Evolutionary conservation across 495 filamentous ascomycete species (phyloP), one percentile per base, ranked within the genome.

Genomic region (Bombardia bombarda): DNA sequence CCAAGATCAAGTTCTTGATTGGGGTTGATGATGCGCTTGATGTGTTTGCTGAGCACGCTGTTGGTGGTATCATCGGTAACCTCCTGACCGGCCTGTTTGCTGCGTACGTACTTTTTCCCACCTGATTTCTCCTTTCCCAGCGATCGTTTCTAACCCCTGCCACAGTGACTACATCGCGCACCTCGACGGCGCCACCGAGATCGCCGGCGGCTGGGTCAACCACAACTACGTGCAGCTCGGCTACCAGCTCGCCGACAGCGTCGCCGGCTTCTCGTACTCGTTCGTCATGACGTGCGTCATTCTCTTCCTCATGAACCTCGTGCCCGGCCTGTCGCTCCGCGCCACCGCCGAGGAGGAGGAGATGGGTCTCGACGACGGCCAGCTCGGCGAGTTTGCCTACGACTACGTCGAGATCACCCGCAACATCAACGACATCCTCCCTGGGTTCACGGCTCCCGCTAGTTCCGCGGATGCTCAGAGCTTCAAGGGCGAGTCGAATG

Each of bases 381-480:
- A 98, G 70, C 90, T 97, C 58, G 92, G 92, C 59, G 92, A 98
- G 69, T 98, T 96, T 65, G 92, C 92, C 30, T 98, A 98, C 61
- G 92, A 98, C 65, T 98, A 95, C 52, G 92, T 98, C 50, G 92
- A 98, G 69, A 72, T 96, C 45, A 84, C 78, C 20, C 80, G 92
- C 46, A 86, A 95, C 50, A 78, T 95, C 17, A 47, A 46, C 33
- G 50, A 53, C 10, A 35, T 51, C 23, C 13, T 52, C n/a, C 33
- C 39, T 18, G 46, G 36, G 2, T 6, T 37, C 19, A 44, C 43
- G 25, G 31, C 49, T 8, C 43, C 47, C 18, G 52, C 52, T 44
- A 50, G 55, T 18, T 26, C 45, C 0, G 22, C 21, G 2, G 47
- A 32, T 25, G 32, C 31, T n/a, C 43, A 49, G 22, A 60, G 57